Conservation (phyloP, 1,284 basidiomycete genomes). For the Heterobasidion occidentale region DNA sequence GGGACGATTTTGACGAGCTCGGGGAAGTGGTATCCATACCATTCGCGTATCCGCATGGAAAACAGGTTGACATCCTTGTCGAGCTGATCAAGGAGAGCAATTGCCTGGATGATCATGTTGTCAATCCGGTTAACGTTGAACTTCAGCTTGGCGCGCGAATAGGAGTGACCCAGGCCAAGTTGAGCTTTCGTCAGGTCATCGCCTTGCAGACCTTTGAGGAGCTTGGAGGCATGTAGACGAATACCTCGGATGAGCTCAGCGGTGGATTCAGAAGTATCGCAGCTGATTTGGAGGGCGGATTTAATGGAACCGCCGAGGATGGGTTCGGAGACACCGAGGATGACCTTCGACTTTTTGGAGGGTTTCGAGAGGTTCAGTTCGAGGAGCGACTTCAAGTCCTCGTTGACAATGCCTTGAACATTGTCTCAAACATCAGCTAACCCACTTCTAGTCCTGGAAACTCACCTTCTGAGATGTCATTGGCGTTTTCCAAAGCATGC, state of each 20-base stretch:
- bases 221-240: conserved; percentile 86
- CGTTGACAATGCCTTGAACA: conserved; percentile 71
- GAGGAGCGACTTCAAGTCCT: conserved; percentile 81
- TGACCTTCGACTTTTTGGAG: conserved; percentile 75
- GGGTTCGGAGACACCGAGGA: conserved; percentile 81
- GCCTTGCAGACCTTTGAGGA: conserved; percentile 83
- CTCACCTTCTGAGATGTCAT: conserved; percentile 94
- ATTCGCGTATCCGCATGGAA: conserved; percentile 96
- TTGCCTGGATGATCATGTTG: conserved; percentile 99
- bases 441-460: background rate
- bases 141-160: conserved; percentile 97
- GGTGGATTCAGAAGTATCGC: conserved; percentile 83
- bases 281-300: conserved; percentile 69
- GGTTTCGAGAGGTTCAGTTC: conserved; percentile 83
- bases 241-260: conserved; percentile 92
- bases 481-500: conserved; percentile 93
- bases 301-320: conserved; percentile 80
- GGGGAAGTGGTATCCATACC: conserved; percentile 99
- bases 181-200: conserved; percentile 92
- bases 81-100: conserved; percentile 95
- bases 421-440: conserved; percentile 1
- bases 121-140: conserved; percentile 99
- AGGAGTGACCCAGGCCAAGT: conserved; percentile 95
- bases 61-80: conserved; percentile 99
- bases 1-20: conserved; percentile 93